Conservation (phyloP, 2,329 filamentous ascomycete species). For the Pseudogymnoascus sp. region DNA sequence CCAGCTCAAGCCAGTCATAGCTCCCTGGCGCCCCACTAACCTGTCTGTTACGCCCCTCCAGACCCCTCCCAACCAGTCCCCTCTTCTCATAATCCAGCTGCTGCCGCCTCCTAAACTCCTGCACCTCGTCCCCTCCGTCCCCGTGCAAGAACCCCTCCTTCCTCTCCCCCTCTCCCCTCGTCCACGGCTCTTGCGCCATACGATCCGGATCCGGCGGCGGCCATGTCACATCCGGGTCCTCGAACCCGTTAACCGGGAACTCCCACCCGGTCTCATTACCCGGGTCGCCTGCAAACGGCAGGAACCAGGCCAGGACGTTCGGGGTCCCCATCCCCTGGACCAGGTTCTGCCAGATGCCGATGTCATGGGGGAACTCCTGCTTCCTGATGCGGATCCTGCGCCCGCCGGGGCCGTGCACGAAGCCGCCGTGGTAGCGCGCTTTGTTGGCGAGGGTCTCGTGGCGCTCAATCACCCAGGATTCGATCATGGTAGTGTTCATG, state of each 20-base stretch:
- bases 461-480: conserved; percentile 65
- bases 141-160: conserved; percentile 13
- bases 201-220: conserved; percentile 58
- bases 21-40: not conserved
- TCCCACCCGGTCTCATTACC: conserved; percentile 40
- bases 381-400: conserved; percentile 47
- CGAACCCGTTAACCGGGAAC: conserved; percentile 73
- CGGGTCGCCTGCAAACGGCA: conserved; percentile 44
- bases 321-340: conserved; percentile 65
- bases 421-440: conserved; percentile 34
- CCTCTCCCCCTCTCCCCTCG: conserved; percentile 15
- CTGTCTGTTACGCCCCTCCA: conserved; percentile 15
- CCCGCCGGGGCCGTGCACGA: conserved; percentile 38
- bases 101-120: conserved; percentile 45
- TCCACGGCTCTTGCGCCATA: conserved; percentile 27
- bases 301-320: conserved; percentile 62
- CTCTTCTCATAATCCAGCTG: conserved; percentile 38
- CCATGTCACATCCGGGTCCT: conserved; percentile 55
- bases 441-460: conserved; percentile 51
- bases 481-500: conserved; percentile 73
- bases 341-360: conserved; percentile 68
- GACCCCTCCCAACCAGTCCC: conserved; percentile 15
- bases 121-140: conserved; percentile 33
- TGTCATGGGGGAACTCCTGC: conserved; percentile 76
- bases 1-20: conserved; percentile 6